Base-by-base conservation (phyloP, 1,284 basidiomycete genomes). In the Inonotus obliquus region DNA sequence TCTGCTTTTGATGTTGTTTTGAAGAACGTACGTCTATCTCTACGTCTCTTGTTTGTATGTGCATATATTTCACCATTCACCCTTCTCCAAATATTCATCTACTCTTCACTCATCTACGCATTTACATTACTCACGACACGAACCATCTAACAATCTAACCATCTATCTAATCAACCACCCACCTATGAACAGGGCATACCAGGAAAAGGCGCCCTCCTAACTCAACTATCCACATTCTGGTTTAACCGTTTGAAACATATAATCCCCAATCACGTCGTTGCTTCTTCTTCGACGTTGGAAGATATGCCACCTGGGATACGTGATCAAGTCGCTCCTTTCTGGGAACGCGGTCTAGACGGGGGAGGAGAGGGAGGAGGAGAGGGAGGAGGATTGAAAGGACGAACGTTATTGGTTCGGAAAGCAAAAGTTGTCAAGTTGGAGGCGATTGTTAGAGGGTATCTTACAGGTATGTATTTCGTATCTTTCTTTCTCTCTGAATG, bases 1-100 rank as follows among this genome's bases (percentile, higher is more conserved):
- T 96, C 93, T 21, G 96, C 96, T 0, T 99, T 94, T 76, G 96
- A 99, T 80, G 91, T 98, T 65, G 89, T 97, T 71, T 82, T 98
- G 70, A 85, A 87, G 73, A 94, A 95, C 74, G 94, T 96, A 70
- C 70, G 89, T 80, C 53, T 48, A 59, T 49, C 60, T 29, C 3
- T 57, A 4, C 47, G 47, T 25, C 10, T 27, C 13, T 17, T 35
- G 27, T 2, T 4, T 2, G 9, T 13, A 35, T 27, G 27, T 2
- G 13, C 23, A 23, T 11, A 23, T 48, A 11, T 11, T 45, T 10
- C 13, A 11, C 6, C 44, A 61, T 47, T 27, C 44, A 45, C 38
- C 14, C 38, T 10, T 13, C 38, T 2, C 11, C 41, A n/a, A 1
- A 44, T 44, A 44, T n/a, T 6, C 14, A 17, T n/a, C 11, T 44